Percentiles rank a stretch among this genome's conserved stretches.
phyloP scores from a whole-genome alignment of 441 rosid genomes.

The Melastoma candidum region DNA sequence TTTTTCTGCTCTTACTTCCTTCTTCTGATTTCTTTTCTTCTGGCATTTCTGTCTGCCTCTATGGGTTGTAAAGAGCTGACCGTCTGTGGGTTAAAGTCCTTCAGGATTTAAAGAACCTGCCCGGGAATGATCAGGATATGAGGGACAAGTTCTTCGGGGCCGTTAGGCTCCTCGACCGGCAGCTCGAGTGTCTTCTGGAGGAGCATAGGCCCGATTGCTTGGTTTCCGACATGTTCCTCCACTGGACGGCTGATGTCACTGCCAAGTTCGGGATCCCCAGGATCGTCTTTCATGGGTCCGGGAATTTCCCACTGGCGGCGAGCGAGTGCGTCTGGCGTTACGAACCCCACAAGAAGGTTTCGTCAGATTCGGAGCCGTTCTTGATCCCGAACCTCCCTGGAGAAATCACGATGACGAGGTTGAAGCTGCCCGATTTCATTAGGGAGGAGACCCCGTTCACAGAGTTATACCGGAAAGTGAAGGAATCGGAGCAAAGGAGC shows the following conservation, averaged over 20 bases:
- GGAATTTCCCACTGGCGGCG: slow-evolving; percentile 6
- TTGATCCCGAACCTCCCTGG: slow-evolving; percentile 11
- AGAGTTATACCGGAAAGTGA: not conserved
- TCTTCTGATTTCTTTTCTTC: no score
- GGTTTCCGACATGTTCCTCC: slow-evolving; percentile 12
- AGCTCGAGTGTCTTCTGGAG: slow-evolving; percentile 8
- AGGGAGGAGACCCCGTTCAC: not conserved
- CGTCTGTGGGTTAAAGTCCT: no score
- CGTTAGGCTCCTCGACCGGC: not conserved
- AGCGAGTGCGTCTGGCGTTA: slow-evolving; percentile 3
- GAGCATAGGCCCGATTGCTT: slow-evolving; percentile 13
- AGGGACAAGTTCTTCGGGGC: not conserved
- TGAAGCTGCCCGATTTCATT: slow-evolving; percentile 4
- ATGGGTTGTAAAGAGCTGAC: no score
- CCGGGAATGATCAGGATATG: not conserved
- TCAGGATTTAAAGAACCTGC: slow-evolving; percentile 1
- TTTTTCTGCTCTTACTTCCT: no score
- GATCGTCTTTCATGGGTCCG: slow-evolving; percentile 10
- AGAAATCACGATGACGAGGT: slow-evolving; percentile 5
- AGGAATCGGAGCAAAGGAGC: not conserved
- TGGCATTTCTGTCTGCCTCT: no score
- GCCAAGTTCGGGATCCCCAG: slow-evolving; percentile 13
- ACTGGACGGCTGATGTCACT: slow-evolving; percentile 12
- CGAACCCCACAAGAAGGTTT: slow-evolving; percentile 12
- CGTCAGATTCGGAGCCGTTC: slow-evolving; percentile 9